A percentile compares a stretch with the other conserved stretches of the same genome.
These are phyloP conservation scores for Leccinum fibrillosum DNA, from an alignment of 768 basidiomycete genomes.

Conservation along the genomic window DNA sequence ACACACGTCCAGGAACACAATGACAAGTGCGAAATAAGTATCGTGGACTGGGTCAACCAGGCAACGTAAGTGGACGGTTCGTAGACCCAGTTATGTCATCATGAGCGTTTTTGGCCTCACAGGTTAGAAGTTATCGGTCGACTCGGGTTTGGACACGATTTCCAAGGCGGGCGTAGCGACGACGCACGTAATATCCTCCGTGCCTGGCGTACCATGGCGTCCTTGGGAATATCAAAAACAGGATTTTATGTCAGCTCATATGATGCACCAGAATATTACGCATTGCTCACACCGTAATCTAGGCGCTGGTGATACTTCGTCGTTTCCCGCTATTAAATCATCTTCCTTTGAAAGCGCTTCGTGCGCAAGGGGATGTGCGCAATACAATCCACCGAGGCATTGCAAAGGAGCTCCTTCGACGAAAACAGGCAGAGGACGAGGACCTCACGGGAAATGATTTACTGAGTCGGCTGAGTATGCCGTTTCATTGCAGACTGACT, in stretches of 20 bases:
- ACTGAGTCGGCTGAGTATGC: constrained; percentile 1
- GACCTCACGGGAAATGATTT: background rate
- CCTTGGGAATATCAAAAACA: background rate
- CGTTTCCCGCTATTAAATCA: constrained; percentile 5
- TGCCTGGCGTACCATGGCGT: constrained; percentile 6
- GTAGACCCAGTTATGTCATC: background rate
- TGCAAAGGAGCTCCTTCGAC: constrained; percentile 12
- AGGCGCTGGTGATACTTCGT: constrained; percentile 2
- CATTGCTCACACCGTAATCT: background rate
- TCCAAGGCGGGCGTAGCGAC: constrained; percentile 2
- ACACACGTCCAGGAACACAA: background rate
- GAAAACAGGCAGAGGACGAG: background rate
- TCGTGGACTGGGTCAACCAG: constrained; percentile 5
- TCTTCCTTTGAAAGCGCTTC: constrained; percentile 8
- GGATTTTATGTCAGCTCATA: constrained; percentile 1
- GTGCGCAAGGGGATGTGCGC: constrained; percentile 11
- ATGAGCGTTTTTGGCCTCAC: background rate
- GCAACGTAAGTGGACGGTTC: constrained; percentile 1
- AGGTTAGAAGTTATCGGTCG: constrained; percentile 5
- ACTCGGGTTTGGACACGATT: constrained; percentile 8
- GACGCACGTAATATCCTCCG: constrained; percentile 3
- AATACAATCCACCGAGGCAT: constrained; percentile 10
- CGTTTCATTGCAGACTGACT: background rate
- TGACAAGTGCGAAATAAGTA: constrained; percentile 1
- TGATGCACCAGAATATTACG: background rate